Percentiles rank a stretch among this genome's conserved stretches.
phyloP scores from a whole-genome alignment of 129 eudicot species.

The Tagetes patula region DNA sequence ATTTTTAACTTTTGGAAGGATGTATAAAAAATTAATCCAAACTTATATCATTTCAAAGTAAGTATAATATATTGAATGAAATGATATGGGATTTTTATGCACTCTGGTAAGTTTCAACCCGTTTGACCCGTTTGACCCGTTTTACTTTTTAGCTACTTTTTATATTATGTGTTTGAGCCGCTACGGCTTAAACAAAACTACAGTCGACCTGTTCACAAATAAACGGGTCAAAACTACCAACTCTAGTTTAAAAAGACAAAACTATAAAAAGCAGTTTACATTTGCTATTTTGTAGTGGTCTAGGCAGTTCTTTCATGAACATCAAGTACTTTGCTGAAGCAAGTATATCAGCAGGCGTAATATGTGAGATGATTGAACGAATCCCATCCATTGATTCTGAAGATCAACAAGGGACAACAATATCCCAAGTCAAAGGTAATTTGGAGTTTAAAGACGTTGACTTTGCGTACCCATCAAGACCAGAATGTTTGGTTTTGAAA shows the following conservation, averaged over 20 bases:
- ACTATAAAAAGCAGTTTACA: neutral
- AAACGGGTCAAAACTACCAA: neutral
- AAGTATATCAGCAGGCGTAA: slow-evolving; percentile 28
- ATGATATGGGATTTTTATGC: neutral
- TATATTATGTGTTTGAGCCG: too few species aligned
- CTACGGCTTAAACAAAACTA: neutral
- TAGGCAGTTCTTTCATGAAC: slow-evolving; percentile 37
- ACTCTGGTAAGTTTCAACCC: neutral
- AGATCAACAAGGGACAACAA: slow-evolving; percentile 27
- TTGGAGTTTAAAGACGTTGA: slow-evolving; percentile 40
- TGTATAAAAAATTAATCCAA: neutral
- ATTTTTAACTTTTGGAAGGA: neutral
- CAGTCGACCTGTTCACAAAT: neutral
- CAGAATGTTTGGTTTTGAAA: slow-evolving; percentile 31
- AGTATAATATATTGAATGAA: neutral
- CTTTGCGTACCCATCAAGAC: slow-evolving; percentile 49
- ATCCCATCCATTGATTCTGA: slow-evolving; percentile 37
- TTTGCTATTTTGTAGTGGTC: slow-evolving; percentile 33
- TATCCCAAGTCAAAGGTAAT: slow-evolving; percentile 28
- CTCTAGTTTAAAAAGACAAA: neutral
- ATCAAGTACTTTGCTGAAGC: slow-evolving; percentile 46
- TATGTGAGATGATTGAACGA: slow-evolving; percentile 31
- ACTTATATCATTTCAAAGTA: neutral
- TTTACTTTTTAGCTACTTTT: neutral
- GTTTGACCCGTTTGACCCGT: neutral